Base-by-base conservation (phyloP, 352 stramenopile species). In the Thraustochytrium striatum region DNA sequence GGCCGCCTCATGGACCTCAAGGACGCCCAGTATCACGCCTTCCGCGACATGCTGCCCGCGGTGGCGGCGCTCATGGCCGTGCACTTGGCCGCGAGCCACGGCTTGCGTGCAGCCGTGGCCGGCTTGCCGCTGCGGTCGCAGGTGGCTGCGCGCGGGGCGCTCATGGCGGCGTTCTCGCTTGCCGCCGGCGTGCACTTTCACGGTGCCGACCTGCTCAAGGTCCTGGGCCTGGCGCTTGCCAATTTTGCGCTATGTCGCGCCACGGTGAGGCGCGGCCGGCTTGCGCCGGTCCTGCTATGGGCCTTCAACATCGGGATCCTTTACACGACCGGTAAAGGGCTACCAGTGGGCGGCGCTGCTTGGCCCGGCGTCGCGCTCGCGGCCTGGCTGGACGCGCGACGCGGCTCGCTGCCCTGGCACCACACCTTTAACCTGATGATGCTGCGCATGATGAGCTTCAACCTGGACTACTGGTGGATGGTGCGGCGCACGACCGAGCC, bases 21-120 rank as follows among this genome's bases (percentile, higher is more conserved):
- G 8, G 85, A 88, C 75, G 62, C 82, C 32, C 85, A 88, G 75
- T 88, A 85, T 81, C 83, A 82, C 36, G 83, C 87, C 43, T 85
- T 88, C 61, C 59, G 82, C n/a, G 61, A 84, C 25, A 87, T 58
- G 53, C 55, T 87, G 25, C 79, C 81, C 16, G 69, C 80, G 28
- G 41, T 87, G 25, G 72, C 33, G 11, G 33, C 38, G 35, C 33
- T 82, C 28, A 81, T 84, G 52, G 38, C 72, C 21, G 70, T 43
- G 9, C 81, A 85, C 50, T 55, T 75, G 3, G n/a, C 62, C 5
- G 33, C 83, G 2, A 83, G 80, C 53, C 62, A 72, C 43, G 39
- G 52, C 2, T 33, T 83, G 5, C 59, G 80, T 36, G 39, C 55
- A 47, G 59, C 53, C 11, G 47, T 57, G 28, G 75, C 53, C 2